Base-by-base conservation (phyloP, 225 moss, liverwort and hornwort genomes). In the Physcomitrium patens region DNA sequence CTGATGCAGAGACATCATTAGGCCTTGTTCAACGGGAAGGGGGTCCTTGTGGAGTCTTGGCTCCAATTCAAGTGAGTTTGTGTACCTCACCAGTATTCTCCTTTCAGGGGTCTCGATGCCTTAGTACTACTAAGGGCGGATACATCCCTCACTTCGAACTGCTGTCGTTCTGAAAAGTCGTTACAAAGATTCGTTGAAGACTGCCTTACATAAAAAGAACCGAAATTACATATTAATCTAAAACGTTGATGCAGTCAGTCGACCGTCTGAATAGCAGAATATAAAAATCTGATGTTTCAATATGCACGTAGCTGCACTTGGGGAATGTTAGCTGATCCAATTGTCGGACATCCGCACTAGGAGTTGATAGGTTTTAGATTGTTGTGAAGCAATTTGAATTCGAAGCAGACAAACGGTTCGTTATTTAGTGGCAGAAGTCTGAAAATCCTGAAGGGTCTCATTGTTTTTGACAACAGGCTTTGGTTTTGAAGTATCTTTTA, bases 11-110 rank as follows among this genome's bases (percentile, higher is more conserved):
- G 83, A 99, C 99, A 24, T 95, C 91, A 62, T 71, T 99, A 63
- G 99, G 99, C 76, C 84, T 99, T 74, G 99, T 99, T 64, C 99
- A 99, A 79, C 90, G 89, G 71, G 93, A 99, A 86, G 99, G 99
- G 73, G 99, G 99, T 23, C 99, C 99, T 63, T 99, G 99, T 66
- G 99, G 99, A 83, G 95, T 99, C 26, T 85, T 99, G 75, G 99
- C 99, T 70, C 99, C 99, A 55, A 91, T 99, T 86, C 99, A 99
- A 95, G 99, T 94, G 62, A 76, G 76, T 54, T 72, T 72, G n/a
- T 22, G 56, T 70, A 27, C 27, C 55, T 58, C 11, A 24, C 9
- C 23, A 73, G 47, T 5, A 7, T 19, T 56, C 20, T 3, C 26
- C 23, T 73, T 44, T 7, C 31, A 37, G 31, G 31, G 31, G 31